Evolutionary conservation across 768 basidiomycete genomes (phyloP).

Genomic region (Rhizopogon salebrosus): DNA sequence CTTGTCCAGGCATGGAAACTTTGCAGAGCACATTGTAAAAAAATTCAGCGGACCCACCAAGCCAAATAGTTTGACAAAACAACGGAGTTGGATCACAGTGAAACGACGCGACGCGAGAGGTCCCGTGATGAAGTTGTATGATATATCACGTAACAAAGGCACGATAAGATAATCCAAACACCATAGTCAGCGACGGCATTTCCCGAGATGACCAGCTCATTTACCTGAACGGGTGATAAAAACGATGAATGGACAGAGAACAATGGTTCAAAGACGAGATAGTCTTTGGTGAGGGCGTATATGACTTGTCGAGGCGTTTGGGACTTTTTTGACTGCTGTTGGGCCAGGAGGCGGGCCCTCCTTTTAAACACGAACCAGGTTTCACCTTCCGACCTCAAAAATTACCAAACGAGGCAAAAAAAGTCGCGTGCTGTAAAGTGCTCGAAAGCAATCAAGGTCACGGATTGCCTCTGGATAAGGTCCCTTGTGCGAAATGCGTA

Average conservation of each 20-base stretch:
- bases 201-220: not conserved
- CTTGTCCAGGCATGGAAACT: slow-evolving; percentile 22
- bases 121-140: slow-evolving; percentile 8
- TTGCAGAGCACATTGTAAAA: slow-evolving; percentile 22
- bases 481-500: slow-evolving; percentile 24
- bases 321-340: slow-evolving; percentile 7
- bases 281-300: not conserved
- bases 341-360: slow-evolving; percentile 11
- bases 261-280: not conserved
- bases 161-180: slow-evolving; percentile 19
- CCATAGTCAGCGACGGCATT: not conserved
- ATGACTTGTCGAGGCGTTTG: slow-evolving; percentile 3
- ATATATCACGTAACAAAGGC: not conserved
- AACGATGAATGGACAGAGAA: not conserved
- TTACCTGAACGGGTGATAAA: not conserved
- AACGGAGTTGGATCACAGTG: slow-evolving; percentile 4
- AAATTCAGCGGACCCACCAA: slow-evolving; percentile 27
- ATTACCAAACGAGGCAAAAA: slow-evolving; percentile 24
- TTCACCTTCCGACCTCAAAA: slow-evolving; percentile 12
- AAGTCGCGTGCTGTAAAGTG: slow-evolving; percentile 13
- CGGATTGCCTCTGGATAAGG: slow-evolving; percentile 21
- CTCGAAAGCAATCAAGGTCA: slow-evolving; percentile 9
- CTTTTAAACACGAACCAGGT: slow-evolving; percentile 23
- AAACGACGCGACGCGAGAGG: slow-evolving; percentile 12
- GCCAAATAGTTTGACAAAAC: slow-evolving; percentile 28